Conservation (phyloP, 805 yeast species). For the Candida michaelii region DNA sequence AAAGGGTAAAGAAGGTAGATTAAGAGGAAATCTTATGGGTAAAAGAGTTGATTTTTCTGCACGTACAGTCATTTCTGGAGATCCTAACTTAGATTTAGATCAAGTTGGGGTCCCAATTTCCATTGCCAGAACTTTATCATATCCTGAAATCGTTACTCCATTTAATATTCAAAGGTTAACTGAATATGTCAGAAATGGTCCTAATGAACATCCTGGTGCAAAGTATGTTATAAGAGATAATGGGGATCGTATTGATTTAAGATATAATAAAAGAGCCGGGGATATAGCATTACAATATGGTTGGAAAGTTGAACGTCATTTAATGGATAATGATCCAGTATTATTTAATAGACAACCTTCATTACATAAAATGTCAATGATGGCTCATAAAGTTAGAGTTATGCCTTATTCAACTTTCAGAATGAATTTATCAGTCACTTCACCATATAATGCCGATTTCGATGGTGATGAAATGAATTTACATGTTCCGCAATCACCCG, state of each 20-base stretch:
- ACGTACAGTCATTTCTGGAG: conserved; percentile 98
- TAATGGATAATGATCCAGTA: conserved; percentile 97
- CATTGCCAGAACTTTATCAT: conserved; percentile 91
- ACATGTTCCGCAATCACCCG: conserved; percentile 98
- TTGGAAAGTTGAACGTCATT: conserved; percentile 98
- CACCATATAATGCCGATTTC: conserved; percentile 99
- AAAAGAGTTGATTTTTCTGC: conserved; percentile 99
- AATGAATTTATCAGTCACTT: conserved; percentile 92
- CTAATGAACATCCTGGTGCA: conserved; percentile 99
- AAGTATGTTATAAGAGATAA: conserved; percentile 97
- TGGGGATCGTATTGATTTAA: conserved; percentile 96
- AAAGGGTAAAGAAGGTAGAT: conserved; percentile 99
- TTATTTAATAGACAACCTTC: conserved; percentile 99
- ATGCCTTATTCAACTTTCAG: conserved; percentile 99
- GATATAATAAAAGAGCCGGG: conserved; percentile 97
- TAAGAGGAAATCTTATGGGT: conserved; percentile 98
- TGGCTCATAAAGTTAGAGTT: conserved; percentile 97
- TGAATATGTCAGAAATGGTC: conserved; percentile 94
- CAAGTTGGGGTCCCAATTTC: conserved; percentile 99
- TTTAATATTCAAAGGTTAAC: conserved; percentile 93
- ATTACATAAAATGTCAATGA: conserved; percentile 98
- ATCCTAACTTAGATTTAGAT: conserved; percentile 94
- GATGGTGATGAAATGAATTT: conserved; percentile 99
- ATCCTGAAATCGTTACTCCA: conserved; percentile 97
- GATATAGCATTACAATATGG: conserved; percentile 97